A percentile compares a stretch with the other conserved stretches of the same genome.
Evolutionary conservation across 495 filamentous ascomycete species (phyloP).

Genomic region (Penicillium salamii): DNA sequence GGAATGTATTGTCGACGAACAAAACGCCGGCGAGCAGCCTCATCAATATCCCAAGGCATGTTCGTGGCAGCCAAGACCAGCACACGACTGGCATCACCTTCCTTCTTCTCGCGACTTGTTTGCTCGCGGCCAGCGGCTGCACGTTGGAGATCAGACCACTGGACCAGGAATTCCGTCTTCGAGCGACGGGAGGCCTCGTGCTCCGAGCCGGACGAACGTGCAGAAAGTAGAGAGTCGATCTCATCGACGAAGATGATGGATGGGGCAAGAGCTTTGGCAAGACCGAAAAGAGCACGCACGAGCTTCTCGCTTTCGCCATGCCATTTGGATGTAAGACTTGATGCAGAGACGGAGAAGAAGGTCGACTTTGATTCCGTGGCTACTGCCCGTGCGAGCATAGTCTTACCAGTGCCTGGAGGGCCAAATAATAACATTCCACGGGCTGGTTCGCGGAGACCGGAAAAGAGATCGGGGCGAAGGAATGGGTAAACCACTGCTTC

Average conservation of each 20-base stretch:
- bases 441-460: constrained; percentile 90
- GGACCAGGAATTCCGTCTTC: constrained; percentile 97
- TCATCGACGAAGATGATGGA: constrained; percentile 99
- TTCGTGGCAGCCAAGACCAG: constrained; percentile 96
- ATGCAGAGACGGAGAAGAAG: constrained; percentile 96
- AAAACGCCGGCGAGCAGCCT: constrained; percentile 88
- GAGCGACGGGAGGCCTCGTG: constrained; percentile 91
- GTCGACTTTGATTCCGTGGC: constrained; percentile 93
- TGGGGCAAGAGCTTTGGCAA: constrained; percentile 87
- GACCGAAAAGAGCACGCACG: constrained; percentile 84
- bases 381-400: constrained; percentile 94
- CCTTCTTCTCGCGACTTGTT: constrained; percentile 60
- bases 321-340: constrained; percentile 92
- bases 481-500: constrained; percentile 98
- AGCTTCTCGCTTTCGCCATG: constrained; percentile 96
- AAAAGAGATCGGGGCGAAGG: constrained; percentile 91
- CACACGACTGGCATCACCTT: constrained; percentile 87
- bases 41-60: constrained; percentile 96
- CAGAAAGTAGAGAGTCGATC: constrained; percentile 90
- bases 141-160: constrained; percentile 91
- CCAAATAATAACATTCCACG: constrained; percentile 96
- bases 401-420: constrained; percentile 95
- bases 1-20: constrained; percentile 96
- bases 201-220: constrained; percentile 78
- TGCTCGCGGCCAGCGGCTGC: constrained; percentile 85